A percentile compares a stretch with the other conserved stretches of the same genome.
phyloP scores from a whole-genome alignment of 495 filamentous ascomycete genomes.

The Aspergillus ostianus region DNA sequence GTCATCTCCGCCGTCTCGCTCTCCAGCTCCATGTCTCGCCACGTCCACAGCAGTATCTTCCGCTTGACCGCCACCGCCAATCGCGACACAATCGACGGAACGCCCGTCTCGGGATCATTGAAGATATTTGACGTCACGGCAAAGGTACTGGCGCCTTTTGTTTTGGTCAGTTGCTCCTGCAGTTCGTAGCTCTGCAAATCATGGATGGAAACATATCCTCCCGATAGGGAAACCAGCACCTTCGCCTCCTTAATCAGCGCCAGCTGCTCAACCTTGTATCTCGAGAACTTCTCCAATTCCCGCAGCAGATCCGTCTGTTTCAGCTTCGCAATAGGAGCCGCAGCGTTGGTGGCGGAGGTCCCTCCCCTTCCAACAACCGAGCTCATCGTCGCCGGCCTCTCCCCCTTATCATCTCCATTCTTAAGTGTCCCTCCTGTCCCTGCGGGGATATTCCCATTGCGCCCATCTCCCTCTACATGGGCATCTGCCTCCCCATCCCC shows the following conservation, averaged over 20 bases:
- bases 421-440: neutral
- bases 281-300: conserved; percentile 91
- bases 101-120: conserved; percentile 79
- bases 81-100: conserved; percentile 85
- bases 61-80: conserved; percentile 91
- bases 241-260: conserved; percentile 93
- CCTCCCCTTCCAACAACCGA: neutral
- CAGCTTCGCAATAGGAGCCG: conserved; percentile 22
- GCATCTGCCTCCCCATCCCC: conserved; percentile 21
- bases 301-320: conserved; percentile 81
- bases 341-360: too few relatives aligned
- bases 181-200: conserved; percentile 81
- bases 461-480: conserved; percentile 11
- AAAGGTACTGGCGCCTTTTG: conserved; percentile 84
- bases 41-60: conserved; percentile 85
- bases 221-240: conserved; percentile 84
- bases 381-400: conserved; percentile 11
- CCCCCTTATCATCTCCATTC: conserved; percentile 16
- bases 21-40: conserved; percentile 89
- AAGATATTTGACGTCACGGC: conserved; percentile 93
- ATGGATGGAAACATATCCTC: conserved; percentile 81
- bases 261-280: conserved; percentile 83
- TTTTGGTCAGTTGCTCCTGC: conserved; percentile 74
- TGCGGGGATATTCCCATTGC: conserved; percentile 5
- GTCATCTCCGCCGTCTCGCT: conserved; percentile 71